Evolutionary conservation across 768 basidiomycete genomes (phyloP), one percentile per base, ranked within the genome.

Genomic region (Tylopilus plumbeoviolaceoides): DNA sequence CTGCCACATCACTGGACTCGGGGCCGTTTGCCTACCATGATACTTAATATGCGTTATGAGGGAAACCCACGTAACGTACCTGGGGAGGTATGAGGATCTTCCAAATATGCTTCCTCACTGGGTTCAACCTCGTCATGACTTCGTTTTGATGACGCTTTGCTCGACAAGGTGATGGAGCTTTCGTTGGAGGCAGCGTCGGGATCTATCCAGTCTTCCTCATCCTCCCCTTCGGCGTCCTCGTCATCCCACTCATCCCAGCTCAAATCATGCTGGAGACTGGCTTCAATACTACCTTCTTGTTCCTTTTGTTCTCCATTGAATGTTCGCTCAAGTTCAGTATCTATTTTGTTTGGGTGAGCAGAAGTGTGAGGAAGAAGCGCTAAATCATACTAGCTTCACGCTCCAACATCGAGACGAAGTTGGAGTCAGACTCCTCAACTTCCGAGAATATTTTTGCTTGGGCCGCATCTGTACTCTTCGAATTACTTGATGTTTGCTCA

Each of bases 81-180:
- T 60, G 81, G 78, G 52, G 80, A 80, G 54, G 63, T 63, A 27
- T 65, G 66, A 53, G 67, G 59, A 35, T 66, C 66, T 38, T 68
- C 70, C 36, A 62, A 68, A 10, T 60, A 63, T 10, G 66, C 66
- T 14, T 73, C 75, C 47, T 77, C 79, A 14, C 64, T 57, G 39
- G 70, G 68, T 21, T 80, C 77, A 52, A 80, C 73, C 51, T 78
- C 78, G 38, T 82, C 76, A 25, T 63, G 55, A n/a, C 58, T 50
- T 53, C 72, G 60, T 67, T 86, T 86, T 33, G 82, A 82, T 38
- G 78, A 72, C 23, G 44, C 64, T 48, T 62, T 80, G 61, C 81
- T 83, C 12, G 81, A 82, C 46, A 84, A 68, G 2, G 82, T 82
- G 44, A 74, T 69, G 17, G 78, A 83, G 43, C 78, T 84, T 50